A percentile compares a stretch with the other conserved stretches of the same genome.
Conservation (phyloP, 495 filamentous ascomycete genomes). For the Trichoderma virens region DNA sequence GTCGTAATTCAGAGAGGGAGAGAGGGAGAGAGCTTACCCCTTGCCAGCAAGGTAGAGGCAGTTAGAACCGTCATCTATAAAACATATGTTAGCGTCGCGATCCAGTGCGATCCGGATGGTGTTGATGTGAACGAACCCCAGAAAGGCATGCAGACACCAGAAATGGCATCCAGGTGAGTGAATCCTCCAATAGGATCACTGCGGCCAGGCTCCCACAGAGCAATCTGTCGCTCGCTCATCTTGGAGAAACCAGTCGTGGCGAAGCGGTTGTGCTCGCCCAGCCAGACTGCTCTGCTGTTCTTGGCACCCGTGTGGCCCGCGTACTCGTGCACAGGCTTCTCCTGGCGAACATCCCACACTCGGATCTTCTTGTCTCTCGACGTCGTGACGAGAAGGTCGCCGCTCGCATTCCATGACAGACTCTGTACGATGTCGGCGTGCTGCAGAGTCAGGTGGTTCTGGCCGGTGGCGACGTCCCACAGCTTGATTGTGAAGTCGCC, state of each 20-base stretch:
- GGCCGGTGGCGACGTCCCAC: slow-evolving; percentile 86
- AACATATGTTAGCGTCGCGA: slow-evolving; percentile 22
- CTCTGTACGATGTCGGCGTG: slow-evolving; percentile 90
- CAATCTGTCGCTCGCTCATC: slow-evolving; percentile 96
- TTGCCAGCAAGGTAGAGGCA: slow-evolving; percentile 92
- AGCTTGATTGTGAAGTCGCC: slow-evolving; percentile 93
- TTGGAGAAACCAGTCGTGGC: slow-evolving; percentile 94
- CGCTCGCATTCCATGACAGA: slow-evolving; percentile 91
- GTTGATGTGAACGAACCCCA: slow-evolving; percentile 55
- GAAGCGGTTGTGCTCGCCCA: slow-evolving; percentile 90
- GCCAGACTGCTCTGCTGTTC: slow-evolving; percentile 92
- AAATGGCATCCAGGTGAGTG: slow-evolving; percentile 82
- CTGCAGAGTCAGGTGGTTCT: slow-evolving; percentile 62
- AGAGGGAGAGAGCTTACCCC: slow-evolving; percentile 54
- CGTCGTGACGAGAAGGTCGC: slow-evolving; percentile 81
- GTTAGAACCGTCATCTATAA: slow-evolving; percentile 72
- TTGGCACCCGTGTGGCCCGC: slow-evolving; percentile 87
- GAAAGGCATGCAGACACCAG: slow-evolving; percentile 98
- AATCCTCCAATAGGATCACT: slow-evolving; percentile 85
- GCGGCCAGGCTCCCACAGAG: slow-evolving; percentile 85
- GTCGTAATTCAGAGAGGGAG: not conserved
- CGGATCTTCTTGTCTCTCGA: slow-evolving; percentile 97
- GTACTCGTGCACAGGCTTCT: slow-evolving; percentile 77
- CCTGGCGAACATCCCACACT: slow-evolving; percentile 93
- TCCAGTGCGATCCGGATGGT: not conserved